phyloP scores from a whole-genome alignment of 371 early-diverging fungal species.

The Saksenaea oblongispora region DNA sequence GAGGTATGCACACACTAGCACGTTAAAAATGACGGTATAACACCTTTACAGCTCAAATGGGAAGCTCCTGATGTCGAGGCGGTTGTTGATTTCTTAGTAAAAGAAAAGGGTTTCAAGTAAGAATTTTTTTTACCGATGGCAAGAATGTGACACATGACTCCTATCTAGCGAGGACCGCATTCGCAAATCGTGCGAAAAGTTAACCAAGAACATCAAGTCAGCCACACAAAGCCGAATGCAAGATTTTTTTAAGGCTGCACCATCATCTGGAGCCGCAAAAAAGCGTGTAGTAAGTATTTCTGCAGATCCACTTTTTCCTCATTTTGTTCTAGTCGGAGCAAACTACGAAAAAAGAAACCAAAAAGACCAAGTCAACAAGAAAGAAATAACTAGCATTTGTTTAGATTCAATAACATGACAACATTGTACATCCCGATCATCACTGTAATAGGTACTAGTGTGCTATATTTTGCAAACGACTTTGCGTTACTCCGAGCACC shows the following conservation, averaged over 20 bases:
- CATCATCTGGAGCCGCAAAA: constrained; percentile 11
- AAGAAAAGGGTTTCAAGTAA: constrained; percentile 95
- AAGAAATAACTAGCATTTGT: background rate
- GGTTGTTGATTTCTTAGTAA: constrained; percentile 88
- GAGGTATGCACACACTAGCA: constrained; percentile 45
- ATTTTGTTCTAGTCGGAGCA: background rate
- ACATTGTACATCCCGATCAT: too few relatives aligned
- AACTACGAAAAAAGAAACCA: background rate
- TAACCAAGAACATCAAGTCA: constrained; percentile 70
- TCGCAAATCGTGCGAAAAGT: constrained; percentile 80
- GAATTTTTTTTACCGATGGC: background rate
- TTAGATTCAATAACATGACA: too few relatives aligned
- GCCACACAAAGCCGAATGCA: constrained; percentile 92
- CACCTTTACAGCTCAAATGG: constrained; percentile 74
- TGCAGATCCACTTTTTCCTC: too few relatives aligned
- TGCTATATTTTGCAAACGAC: too few relatives aligned
- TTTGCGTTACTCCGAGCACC: too few relatives aligned
- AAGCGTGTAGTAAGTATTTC: constrained; percentile 10
- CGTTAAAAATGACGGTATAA: background rate
- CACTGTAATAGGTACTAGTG: too few relatives aligned
- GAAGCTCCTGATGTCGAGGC: constrained; percentile 88
- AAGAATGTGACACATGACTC: background rate
- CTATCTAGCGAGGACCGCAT: constrained; percentile 87
- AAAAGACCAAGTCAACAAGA: background rate
- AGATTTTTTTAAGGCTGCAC: constrained; percentile 75